Evolutionary conservation across 768 basidiomycete species (phyloP).

Genomic region (Rhodotorula sphaerocarpa): DNA sequence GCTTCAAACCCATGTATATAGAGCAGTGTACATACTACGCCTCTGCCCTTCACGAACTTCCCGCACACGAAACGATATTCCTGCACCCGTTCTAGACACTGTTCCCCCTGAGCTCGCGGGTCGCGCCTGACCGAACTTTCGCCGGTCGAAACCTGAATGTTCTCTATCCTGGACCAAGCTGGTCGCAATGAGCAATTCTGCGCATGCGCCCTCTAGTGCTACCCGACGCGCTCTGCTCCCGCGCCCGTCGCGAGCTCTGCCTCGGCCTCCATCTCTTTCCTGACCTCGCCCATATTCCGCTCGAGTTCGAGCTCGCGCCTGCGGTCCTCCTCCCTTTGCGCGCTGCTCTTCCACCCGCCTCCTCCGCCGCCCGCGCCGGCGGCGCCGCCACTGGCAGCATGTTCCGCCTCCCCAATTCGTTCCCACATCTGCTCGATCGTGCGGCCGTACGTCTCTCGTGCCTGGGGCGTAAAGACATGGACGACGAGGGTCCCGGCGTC

Average conservation of each 20-base stretch:
- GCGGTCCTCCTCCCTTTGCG: not conserved
- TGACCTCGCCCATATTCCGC: not conserved
- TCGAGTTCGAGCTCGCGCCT: not conserved
- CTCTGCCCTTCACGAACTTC: no score
- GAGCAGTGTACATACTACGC: no score
- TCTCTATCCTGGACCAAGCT: no score
- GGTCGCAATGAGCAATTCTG: no score
- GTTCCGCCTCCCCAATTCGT: conserved; percentile 2
- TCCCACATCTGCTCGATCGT: conserved; percentile 30
- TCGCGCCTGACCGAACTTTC: no score
- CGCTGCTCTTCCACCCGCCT: not conserved
- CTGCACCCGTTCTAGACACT: no score
- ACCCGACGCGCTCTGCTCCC: no score
- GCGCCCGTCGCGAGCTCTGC: not conserved
- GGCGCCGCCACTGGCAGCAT: not conserved
- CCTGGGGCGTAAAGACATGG: conserved; percentile 35
- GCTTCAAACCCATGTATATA: no score
- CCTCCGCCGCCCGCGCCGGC: not conserved
- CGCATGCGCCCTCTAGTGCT: no score
- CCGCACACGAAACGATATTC: no score
- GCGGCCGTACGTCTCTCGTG: conserved; percentile 21
- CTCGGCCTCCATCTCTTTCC: not conserved
- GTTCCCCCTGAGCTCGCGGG: no score
- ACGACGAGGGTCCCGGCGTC: conserved; percentile 35
- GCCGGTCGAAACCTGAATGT: no score